Evolutionary conservation across 805 yeast genomes (phyloP), one percentile per base, ranked within the genome.

Genomic region (Phaffomyces antillensis): DNA sequence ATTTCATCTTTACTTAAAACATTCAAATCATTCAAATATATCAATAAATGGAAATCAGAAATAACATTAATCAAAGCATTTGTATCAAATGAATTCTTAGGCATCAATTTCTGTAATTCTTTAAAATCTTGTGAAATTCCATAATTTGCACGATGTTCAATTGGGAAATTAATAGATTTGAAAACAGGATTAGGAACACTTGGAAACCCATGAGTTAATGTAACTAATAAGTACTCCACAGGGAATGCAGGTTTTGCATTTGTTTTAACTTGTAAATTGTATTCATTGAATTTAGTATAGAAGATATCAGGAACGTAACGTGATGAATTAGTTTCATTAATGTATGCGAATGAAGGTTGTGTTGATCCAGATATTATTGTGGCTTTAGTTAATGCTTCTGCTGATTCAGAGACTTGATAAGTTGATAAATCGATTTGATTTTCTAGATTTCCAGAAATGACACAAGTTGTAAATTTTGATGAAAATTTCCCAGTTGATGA

Each of bases 271-370:
- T 87, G 80, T 28, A 88, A 68, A 5, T 86, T 86, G 65, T 93
- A 93, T 65, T 93, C 97, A 60, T 93, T 93, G 48, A 78, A 75
- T 60, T 78, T 81, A 63, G 81, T 79, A 70, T 84, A 93, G 58
- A 86, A 86, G 24, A 93, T 83, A 50, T 93, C 99, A 0, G 99
- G 99, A 15, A 93, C 98, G 54, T 91, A 93, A 45, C 96, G 74
- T 10, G 72, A 74, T 17, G 75, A 72, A 36, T 77, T 76, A n/a
- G 87, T 81, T 26, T 79, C 83, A 58, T 86, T 84, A 51, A 93
- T 81, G 54, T 79, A 83, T 60, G 91, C 81, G 70, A 83, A 79
- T 18, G 89, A 80, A 0, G 99, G 97, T 59, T 89, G 91, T 0
- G 96, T 86, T 1, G 95, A 85, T 0, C 96, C 91, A 30, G 82